Evolutionary conservation across 192 early-diverging fungal genomes (phyloP).

Genomic region (Coemansia umbellata): DNA sequence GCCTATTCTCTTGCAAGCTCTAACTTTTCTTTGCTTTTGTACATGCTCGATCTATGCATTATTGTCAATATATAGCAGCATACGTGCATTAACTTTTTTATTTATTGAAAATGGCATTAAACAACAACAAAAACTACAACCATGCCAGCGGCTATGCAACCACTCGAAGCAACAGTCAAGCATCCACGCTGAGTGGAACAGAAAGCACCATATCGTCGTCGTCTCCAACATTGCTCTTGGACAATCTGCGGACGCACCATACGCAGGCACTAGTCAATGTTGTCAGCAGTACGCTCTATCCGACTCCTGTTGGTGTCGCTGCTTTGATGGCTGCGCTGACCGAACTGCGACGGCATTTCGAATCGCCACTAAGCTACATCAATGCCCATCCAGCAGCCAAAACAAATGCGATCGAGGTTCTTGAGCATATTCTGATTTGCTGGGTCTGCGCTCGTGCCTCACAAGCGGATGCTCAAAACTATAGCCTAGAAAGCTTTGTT

Average conservation of each 20-base stretch:
- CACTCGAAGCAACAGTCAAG: not conserved
- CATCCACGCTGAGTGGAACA: not conserved
- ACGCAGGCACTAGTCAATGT: constrained; percentile 38
- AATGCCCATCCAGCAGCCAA: constrained; percentile 30
- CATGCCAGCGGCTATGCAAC: too few relatives aligned
- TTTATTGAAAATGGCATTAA: too few relatives aligned
- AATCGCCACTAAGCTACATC: constrained; percentile 23
- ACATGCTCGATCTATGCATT: too few relatives aligned
- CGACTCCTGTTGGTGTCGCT: constrained; percentile 7
- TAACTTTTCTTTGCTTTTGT: too few relatives aligned
- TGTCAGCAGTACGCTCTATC: constrained; percentile 23
- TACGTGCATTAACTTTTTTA: too few relatives aligned
- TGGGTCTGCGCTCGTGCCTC: constrained; percentile 41
- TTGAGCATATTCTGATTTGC: constrained; percentile 35
- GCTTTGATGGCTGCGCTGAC: constrained; percentile 12
- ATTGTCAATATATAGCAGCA: too few relatives aligned
- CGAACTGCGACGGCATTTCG: constrained; percentile 32
- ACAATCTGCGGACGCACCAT: constrained; percentile 30
- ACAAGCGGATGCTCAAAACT: constrained; percentile 33
- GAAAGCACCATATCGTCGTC: constrained; percentile 20
- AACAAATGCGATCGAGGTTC: constrained; percentile 28
- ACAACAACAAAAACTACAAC: too few relatives aligned
- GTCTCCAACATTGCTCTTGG: constrained; percentile 13
- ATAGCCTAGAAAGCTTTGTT: not conserved
- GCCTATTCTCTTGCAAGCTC: too few relatives aligned